Base-by-base conservation (phyloP, 75 land plant species). In the Larix kaempferi region DNA sequence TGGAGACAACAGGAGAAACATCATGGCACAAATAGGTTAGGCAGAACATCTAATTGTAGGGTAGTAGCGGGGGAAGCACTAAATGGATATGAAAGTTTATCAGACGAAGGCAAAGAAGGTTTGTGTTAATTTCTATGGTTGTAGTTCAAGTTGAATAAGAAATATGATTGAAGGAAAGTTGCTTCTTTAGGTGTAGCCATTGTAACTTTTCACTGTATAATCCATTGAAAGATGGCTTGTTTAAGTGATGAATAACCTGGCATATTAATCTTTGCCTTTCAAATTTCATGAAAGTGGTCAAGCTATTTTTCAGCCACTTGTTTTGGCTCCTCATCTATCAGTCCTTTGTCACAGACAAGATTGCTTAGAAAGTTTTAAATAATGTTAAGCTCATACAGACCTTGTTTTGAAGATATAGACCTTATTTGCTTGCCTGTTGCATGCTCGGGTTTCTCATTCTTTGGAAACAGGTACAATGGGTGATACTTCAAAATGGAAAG, bases 401-500 rank as follows among this genome's bases (percentile, higher is more conserved):
- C 54, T 37, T 41, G 39, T 69, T 69, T 69, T 69, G 52, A 41
- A n/a, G n/a, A 22, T 69, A 12, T 33, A 65, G 19, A 15, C 35
- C 19, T 65, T 76, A 17, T 29, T 16, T 59, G 22, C 22, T 41
- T 52, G 17, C 76, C 57, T 74, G 21, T 41, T 69, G 73, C 49
- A 69, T 69, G 52, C 52, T 39, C 41, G 73, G 22, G 21, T 41
- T 37, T 21, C 14, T 69, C 2, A 5, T 65, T 69, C 52, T 37
- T 27, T 62, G 19, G 73, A 69, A 39, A 39, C 73, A 58, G 84
- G 64, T 29, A 88, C 78, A 19, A 58, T 85, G 61, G 98, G 90
- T 57, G 86, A 93, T 78, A 78, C 83, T 29, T 83, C 92, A 59
- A 91, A 92, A 75, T 95, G 96, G 96, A 91, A 93, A 76, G 93